Conservation (phyloP, 2,329 filamentous ascomycete genomes). For the Dothidotthia symphoricarpi region DNA sequence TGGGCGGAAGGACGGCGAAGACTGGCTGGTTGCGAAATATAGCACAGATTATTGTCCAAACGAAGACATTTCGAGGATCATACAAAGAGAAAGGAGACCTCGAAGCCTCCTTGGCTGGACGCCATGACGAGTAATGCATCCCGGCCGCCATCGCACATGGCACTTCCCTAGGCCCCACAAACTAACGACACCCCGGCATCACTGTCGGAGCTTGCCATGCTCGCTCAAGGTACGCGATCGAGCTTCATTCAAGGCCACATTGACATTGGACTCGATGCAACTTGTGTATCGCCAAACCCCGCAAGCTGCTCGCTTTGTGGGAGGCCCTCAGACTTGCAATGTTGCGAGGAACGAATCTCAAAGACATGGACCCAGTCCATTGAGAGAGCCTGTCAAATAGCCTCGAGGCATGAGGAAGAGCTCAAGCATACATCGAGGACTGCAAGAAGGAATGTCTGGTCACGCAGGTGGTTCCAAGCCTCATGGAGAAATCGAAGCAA, state of each 20-base stretch:
- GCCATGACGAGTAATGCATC: conserved; percentile 24
- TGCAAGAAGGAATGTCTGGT: conserved; percentile 28
- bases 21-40: conserved; percentile 3
- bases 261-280: too few relatives aligned
- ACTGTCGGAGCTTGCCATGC: too few relatives aligned
- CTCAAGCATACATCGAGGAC: too few relatives aligned
- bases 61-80: conserved; percentile 14
- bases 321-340: too few relatives aligned
- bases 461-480: conserved; percentile 42
- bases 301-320: too few relatives aligned
- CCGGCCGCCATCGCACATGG: conserved; percentile 19
- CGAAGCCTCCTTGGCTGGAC: conserved; percentile 15
- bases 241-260: too few relatives aligned
- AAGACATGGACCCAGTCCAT: too few relatives aligned
- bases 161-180: conserved; percentile 10
- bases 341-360: too few relatives aligned
- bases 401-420: too few relatives aligned
- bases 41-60: conserved; percentile 5
- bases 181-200: conserved; percentile 1
- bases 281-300: too few relatives aligned
- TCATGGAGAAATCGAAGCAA: conserved; percentile 31
- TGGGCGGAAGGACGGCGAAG: conserved; percentile 13
- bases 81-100: conserved; percentile 16
- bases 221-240: too few relatives aligned
- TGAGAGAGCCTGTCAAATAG: too few relatives aligned